A percentile compares a stretch with the other conserved stretches of the same genome.
Conservation (phyloP, 352 stramenopile genomes). For the Globisporangium megalacanthum region DNA sequence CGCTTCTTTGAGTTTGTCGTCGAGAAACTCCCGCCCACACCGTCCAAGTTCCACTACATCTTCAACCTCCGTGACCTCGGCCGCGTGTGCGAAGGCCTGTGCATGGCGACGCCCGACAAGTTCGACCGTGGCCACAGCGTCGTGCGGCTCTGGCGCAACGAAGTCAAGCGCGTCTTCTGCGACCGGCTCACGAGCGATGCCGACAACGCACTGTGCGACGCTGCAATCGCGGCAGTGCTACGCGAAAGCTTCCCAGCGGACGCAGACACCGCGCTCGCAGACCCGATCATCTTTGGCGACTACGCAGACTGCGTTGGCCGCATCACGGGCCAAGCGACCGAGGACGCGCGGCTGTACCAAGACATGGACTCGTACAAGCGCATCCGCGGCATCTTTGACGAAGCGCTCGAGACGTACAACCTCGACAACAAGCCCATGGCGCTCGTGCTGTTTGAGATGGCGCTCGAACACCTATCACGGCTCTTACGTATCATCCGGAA, state of each 20-base stretch:
- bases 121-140: conserved; percentile 64
- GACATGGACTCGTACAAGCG: conserved; percentile 90
- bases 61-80: conserved; percentile 95
- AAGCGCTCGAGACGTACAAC: conserved; percentile 94
- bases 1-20: conserved; percentile 89
- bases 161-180: conserved; percentile 91
- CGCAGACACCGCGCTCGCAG: conserved; percentile 56
- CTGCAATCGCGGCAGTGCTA: conserved; percentile 71
- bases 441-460: conserved; percentile 95
- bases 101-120: conserved; percentile 89
- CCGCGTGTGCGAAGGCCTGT: conserved; percentile 93
- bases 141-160: conserved; percentile 92
- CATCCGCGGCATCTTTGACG: conserved; percentile 91
- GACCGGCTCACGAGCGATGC: conserved; percentile 88
- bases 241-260: conserved; percentile 63
- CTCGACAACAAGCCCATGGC: conserved; percentile 93
- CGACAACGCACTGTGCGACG: conserved; percentile 81
- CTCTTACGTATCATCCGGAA: conserved; percentile 93
- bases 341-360: conserved; percentile 90
- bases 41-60: conserved; percentile 96
- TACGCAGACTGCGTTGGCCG: conserved; percentile 84
- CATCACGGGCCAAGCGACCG: conserved; percentile 48
- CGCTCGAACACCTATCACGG: conserved; percentile 91
- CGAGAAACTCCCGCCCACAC: conserved; percentile 90
- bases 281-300: conserved; percentile 92